Evolutionary conservation across 352 stramenopile genomes (phyloP).

Genomic region (Pythium oligandrum): DNA sequence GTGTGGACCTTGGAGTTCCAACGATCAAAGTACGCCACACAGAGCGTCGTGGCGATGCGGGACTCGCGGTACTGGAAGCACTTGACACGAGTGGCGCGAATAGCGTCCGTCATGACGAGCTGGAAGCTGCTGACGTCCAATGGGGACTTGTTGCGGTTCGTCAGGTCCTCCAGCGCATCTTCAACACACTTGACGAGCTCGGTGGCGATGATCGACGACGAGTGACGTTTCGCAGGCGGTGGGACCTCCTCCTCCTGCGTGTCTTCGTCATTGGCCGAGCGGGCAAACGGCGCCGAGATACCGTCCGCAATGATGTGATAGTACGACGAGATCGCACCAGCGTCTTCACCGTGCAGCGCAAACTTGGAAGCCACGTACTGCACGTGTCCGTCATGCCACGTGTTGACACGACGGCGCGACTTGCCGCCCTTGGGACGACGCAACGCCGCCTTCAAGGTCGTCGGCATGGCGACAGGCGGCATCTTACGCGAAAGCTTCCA

Average conservation of each 20-base stretch:
- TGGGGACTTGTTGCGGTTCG: conserved; percentile 36
- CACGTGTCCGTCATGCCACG: conserved; percentile 23
- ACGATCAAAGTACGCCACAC: conserved; percentile 68
- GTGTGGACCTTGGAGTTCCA: conserved; percentile 54
- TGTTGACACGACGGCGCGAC: conserved; percentile 4
- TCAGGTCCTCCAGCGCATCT: conserved; percentile 47
- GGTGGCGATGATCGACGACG: conserved; percentile 48
- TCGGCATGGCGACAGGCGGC: conserved; percentile 14
- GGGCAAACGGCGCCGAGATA: conserved; percentile 57
- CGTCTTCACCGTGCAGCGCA: conserved; percentile 70
- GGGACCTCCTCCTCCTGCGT: conserved; percentile 14
- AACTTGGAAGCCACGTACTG: conserved; percentile 39
- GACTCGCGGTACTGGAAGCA: conserved; percentile 56
- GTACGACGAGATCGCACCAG: conserved; percentile 39
- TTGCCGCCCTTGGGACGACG: conserved; percentile 15
- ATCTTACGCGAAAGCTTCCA: conserved; percentile 22
- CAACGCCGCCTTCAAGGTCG: conserved; percentile 14
- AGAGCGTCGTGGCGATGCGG: conserved; percentile 59
- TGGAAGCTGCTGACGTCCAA: conserved; percentile 43
- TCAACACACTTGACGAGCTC: conserved; percentile 52
- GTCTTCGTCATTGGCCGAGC: conserved; percentile 20
- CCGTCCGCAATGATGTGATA: conserved; percentile 81
- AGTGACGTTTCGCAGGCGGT: conserved; percentile 21
- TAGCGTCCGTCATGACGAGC: conserved; percentile 39
- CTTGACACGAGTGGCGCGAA: conserved; percentile 51